Percentiles rank a stretch among this genome's conserved stretches.
These are phyloP conservation scores for Cymodocea nodosa DNA, from an alignment of 116 monocot genomes.

Conservation along the genomic window DNA sequence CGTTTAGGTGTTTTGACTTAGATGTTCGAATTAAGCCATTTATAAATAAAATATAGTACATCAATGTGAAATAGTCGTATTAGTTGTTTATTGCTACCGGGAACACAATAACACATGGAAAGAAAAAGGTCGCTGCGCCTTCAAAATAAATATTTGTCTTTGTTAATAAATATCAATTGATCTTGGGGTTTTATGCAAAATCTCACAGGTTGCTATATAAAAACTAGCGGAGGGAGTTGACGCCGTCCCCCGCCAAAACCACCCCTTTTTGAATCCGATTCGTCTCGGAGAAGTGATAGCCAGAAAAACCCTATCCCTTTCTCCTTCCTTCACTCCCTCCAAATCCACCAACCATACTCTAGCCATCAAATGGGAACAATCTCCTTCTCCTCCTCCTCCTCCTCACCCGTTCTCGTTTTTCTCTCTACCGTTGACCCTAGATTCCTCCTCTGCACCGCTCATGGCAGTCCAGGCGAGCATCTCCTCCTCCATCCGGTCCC, in stretches of 20 bases:
- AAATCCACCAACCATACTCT: background rate
- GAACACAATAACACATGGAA: no score
- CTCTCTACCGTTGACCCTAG: no score
- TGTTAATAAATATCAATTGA: no score
- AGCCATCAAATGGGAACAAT: background rate
- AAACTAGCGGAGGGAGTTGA: background rate
- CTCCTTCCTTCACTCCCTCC: background rate
- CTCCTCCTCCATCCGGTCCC: background rate
- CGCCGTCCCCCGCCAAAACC: slow-evolving; percentile 1
- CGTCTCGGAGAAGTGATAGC: background rate
- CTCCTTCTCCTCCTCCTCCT: background rate
- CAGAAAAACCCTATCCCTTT: slow-evolving; percentile 21
- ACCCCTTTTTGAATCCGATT: background rate
- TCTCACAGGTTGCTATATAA: background rate
- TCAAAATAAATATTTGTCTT: no score
- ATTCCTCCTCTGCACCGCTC: background rate
- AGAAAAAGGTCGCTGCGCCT: no score
- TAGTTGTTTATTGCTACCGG: no score
- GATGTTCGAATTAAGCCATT: no score
- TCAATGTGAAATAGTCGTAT: no score
- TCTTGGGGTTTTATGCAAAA: no score
- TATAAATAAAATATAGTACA: no score
- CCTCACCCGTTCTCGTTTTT: no score
- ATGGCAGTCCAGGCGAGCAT: slow-evolving; percentile 1
- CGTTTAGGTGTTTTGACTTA: no score